A percentile compares a stretch with the other conserved stretches of the same genome.
Conservation (phyloP, 75 land plant genomes). For the Picea sitchensis region DNA sequence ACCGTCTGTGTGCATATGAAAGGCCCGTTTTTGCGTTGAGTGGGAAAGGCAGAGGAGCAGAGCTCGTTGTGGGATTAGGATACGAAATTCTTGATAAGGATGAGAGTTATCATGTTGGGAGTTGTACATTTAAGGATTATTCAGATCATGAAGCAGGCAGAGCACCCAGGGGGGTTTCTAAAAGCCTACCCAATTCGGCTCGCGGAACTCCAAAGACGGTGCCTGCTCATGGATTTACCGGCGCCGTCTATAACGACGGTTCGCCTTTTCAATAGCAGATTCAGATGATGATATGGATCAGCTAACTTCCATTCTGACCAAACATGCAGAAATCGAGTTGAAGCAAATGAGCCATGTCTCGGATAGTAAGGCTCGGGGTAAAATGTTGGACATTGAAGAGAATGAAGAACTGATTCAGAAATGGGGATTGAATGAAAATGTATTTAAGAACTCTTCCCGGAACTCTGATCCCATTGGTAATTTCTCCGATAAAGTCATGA, state of each 20-base stretch:
- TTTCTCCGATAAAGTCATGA: neutral
- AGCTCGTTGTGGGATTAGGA: conserved; percentile 34
- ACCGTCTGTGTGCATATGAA: too few relatives aligned
- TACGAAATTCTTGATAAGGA: conserved; percentile 76
- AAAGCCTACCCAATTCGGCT: conserved; percentile 60
- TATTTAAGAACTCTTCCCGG: conserved; percentile 59
- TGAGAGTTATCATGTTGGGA: conserved; percentile 13
- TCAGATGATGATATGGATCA: conserved; percentile 38
- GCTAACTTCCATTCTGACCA: conserved; percentile 27
- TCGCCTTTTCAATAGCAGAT: conserved; percentile 20
- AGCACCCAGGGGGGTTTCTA: conserved; percentile 43
- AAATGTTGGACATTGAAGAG: conserved; percentile 77
- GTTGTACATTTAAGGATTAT: conserved; percentile 15
- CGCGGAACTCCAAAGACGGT: conserved; percentile 35
- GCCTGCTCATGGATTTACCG: neutral
- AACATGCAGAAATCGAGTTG: conserved; percentile 50
- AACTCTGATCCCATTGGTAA: conserved; percentile 2
- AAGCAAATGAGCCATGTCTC: conserved; percentile 37
- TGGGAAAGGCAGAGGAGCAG: too few relatives aligned
- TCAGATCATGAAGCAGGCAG: conserved; percentile 12
- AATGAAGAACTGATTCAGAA: conserved; percentile 84
- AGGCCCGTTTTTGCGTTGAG: too few relatives aligned
- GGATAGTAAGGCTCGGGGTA: conserved; percentile 52
- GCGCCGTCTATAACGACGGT: neutral
- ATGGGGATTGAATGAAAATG: conserved; percentile 80